These are phyloP conservation scores for Ceratocystis smalleyi DNA, from an alignment of 2,329 filamentous ascomycete species.

Conservation along the genomic window DNA sequence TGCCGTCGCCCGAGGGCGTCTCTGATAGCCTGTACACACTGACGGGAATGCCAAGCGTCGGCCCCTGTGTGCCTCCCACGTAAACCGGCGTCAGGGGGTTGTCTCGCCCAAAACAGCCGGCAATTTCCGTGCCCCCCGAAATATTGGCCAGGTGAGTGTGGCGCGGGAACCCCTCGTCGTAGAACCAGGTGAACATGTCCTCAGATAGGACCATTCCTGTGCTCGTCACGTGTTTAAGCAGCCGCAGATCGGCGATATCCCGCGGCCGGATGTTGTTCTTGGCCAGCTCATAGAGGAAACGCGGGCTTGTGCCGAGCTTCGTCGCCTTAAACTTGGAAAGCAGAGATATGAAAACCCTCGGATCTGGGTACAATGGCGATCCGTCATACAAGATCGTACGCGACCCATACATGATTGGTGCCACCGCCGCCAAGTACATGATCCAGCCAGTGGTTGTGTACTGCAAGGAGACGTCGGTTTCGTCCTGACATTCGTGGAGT, in stretches of 20 bases:
- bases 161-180: constrained; percentile 54
- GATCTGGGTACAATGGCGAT: constrained; percentile 59
- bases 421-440: constrained; percentile 58
- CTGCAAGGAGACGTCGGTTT: constrained; percentile 33
- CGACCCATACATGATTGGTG: constrained; percentile 43
- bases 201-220: constrained; percentile 75
- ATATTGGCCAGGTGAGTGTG: constrained; percentile 56
- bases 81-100: constrained; percentile 51
- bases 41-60: constrained; percentile 34
- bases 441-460: constrained; percentile 69
- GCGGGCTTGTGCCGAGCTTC: constrained; percentile 57
- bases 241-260: constrained; percentile 45
- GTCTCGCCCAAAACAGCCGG: constrained; percentile 44
- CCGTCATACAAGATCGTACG: constrained; percentile 65
- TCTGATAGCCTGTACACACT: constrained; percentile 49
- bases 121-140: constrained; percentile 63
- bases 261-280: constrained; percentile 47
- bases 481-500: constrained; percentile 31
- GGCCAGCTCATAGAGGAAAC: constrained; percentile 60
- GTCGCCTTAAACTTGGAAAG: constrained; percentile 50
- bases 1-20: background rate
- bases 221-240: constrained; percentile 45
- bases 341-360: constrained; percentile 46
- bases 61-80: constrained; percentile 38
- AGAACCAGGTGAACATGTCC: constrained; percentile 63